These are phyloP conservation scores for Sclerotiophoma versabilis DNA, from an alignment of 2,329 filamentous ascomycete genomes.

Conservation along the genomic window DNA sequence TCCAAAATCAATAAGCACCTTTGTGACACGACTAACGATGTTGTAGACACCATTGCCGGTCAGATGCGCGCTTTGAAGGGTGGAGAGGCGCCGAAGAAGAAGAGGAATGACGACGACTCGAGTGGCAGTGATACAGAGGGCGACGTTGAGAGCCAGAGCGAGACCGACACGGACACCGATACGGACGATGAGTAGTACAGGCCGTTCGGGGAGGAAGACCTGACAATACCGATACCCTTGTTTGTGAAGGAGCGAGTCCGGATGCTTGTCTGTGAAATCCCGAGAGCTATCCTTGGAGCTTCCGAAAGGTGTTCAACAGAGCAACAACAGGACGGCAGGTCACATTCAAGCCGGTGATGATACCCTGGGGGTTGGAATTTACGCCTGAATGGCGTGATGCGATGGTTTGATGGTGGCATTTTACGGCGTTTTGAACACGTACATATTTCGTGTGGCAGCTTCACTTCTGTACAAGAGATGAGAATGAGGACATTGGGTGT, in stretches of 20 bases:
- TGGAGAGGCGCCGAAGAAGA: constrained; percentile 65
- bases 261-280: no score
- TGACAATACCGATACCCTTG: not conserved
- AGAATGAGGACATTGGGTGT: not conserved
- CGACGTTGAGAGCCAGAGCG: constrained; percentile 61
- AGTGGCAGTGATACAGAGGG: constrained; percentile 71
- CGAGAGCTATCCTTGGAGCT: no score
- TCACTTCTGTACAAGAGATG: not conserved
- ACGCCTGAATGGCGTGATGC: constrained; percentile 16
- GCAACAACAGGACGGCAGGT: not conserved
- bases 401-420: constrained; percentile 30
- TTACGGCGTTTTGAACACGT: constrained; percentile 34
- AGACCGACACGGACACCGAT: constrained; percentile 55
- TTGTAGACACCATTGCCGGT: constrained; percentile 81
- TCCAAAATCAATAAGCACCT: not conserved
- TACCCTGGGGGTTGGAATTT: constrained; percentile 14
- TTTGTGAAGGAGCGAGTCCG: not conserved
- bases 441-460: not conserved
- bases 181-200: constrained; percentile 48
- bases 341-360: constrained; percentile 9
- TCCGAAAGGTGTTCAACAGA: no score
- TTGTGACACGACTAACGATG: constrained; percentile 30
- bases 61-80: constrained; percentile 90
- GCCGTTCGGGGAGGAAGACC: not conserved
- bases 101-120: constrained; percentile 68